These are phyloP conservation scores for Trametes meyenii DNA, from an alignment of 768 basidiomycete species.

Conservation along the genomic window DNA sequence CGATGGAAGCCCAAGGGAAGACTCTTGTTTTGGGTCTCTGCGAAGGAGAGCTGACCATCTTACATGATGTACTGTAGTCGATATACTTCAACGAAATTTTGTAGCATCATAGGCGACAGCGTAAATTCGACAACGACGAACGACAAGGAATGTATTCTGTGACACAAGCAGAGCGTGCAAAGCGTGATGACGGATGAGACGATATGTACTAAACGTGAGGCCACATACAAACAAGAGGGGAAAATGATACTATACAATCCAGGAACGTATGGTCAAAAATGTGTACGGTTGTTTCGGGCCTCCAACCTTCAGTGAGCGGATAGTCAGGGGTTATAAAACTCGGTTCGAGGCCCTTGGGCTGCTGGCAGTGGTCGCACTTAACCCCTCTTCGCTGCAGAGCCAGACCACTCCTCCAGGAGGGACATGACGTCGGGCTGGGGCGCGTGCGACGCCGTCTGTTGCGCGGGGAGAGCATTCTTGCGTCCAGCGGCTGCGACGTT, in stretches of 20 bases:
- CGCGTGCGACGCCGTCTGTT: not conserved
- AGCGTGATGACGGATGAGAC: not conserved
- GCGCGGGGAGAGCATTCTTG: not conserved
- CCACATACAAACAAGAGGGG: too few relatives aligned
- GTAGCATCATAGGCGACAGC: not conserved
- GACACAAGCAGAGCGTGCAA: not conserved
- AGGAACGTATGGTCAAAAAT: too few relatives aligned
- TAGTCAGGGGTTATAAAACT: not conserved
- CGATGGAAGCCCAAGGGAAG: slow-evolving; percentile 39
- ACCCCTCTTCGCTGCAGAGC: not conserved
- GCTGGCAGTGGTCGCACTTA: not conserved
- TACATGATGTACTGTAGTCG: slow-evolving; percentile 43
- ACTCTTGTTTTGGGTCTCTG: slow-evolving; percentile 67
- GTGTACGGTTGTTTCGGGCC: too few relatives aligned
- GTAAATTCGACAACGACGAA: too few relatives aligned
- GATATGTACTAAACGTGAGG: too few relatives aligned
- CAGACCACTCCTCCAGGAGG: slow-evolving; percentile 5
- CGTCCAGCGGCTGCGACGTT: not conserved
- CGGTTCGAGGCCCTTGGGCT: too few relatives aligned
- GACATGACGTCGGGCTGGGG: slow-evolving; percentile 5
- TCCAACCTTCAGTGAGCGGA: too few relatives aligned
- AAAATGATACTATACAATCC: too few relatives aligned
- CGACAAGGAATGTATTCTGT: not conserved
- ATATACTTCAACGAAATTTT: not conserved
- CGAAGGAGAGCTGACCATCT: slow-evolving; percentile 72